Evolutionary conservation across 768 basidiomycete species (phyloP), one percentile per base, ranked within the genome.

Genomic region (Calocybe gangraenosa): DNA sequence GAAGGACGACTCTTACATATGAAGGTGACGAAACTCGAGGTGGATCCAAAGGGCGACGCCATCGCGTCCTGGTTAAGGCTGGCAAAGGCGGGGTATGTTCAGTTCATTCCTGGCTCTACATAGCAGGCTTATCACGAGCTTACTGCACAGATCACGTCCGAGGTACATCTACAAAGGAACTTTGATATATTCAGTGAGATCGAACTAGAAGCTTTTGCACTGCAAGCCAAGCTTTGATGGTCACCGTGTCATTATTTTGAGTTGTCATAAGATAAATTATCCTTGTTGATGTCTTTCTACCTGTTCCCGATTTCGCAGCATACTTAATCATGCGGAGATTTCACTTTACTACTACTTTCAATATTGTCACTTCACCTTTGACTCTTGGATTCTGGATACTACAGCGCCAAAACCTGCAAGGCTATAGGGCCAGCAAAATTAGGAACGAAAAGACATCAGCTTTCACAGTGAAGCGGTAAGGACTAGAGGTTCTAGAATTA

Each of bases 11-110:
- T 28, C 61, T 87, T 36, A 75, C 79, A 0, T 86, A 82, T 46
- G 82, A 87, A 61, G 84, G 83, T 11, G 86, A 88, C 56, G 82
- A 86, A 64, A 68, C 72, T 14, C 68, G 79, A 17, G 84, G 82
- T 3, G 84, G 84, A 5, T 62, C 73, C 1, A 62, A 67, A 38
- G 84, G 84, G 5, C 66, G 79, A 15, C 61, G 76, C 15, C 86
- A 88, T 65, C 74, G 86, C 14, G 74, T 73, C 7, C 44, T 73
- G 15, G 67, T 81, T 22, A 74, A 64, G 56, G 59, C 74, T 37
- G 66, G 65, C 8, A 68, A 73, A 54, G 71, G 66, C 44, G 76
- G 73, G 52, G 82, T 84, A 61, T 55, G 80, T 69, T 15, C 18
- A 28, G 46, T 25, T 45, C 42, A 30, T 23, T 15, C 30, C 32